phyloP scores from a whole-genome alignment of 2,329 filamentous ascomycete genomes.

The Sporothrix mexicana region DNA sequence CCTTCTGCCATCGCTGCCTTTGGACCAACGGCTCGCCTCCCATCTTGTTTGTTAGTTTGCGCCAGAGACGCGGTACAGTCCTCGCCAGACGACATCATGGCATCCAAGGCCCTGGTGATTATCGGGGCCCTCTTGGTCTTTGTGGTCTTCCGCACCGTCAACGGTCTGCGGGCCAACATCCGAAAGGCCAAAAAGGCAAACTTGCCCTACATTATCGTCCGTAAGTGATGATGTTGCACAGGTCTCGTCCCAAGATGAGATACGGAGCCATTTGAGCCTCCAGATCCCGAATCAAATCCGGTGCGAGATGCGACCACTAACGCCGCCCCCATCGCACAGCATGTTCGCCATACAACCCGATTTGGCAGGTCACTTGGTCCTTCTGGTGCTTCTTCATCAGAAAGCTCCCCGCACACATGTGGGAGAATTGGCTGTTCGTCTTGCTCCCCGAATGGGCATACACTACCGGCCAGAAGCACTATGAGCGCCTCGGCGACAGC shows the following conservation, averaged over 20 bases:
- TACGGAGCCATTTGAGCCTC: no score
- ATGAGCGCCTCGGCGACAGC: slow-evolving; percentile 61
- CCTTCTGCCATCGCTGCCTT: not conserved
- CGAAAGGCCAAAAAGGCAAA: slow-evolving; percentile 57
- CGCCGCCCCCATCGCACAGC: slow-evolving; percentile 46
- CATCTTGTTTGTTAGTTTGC: not conserved
- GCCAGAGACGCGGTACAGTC: not conserved
- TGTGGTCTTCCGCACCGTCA: slow-evolving; percentile 34
- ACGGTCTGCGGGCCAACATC: slow-evolving; percentile 54
- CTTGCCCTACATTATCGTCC: slow-evolving; percentile 59
- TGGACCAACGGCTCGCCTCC: not conserved
- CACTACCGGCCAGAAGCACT: slow-evolving; percentile 61
- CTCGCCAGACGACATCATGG: not conserved
- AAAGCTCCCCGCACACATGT: slow-evolving; percentile 59
- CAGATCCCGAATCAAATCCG: no score
- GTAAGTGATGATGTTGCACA: slow-evolving; percentile 49
- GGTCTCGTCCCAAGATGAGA: no score
- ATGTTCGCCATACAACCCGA: slow-evolving; percentile 54
- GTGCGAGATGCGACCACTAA: not conserved
- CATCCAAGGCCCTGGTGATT: slow-evolving; percentile 5
- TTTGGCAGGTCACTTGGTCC: slow-evolving; percentile 62
- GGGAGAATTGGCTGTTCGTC: slow-evolving; percentile 62
- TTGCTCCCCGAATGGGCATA: slow-evolving; percentile 67
- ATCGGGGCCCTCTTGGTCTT: slow-evolving; percentile 4
- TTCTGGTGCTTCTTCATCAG: slow-evolving; percentile 63